These are phyloP conservation scores for Penicillium fuscoglaucum DNA, from an alignment of 2,329 filamentous ascomycete species.

Conservation along the genomic window DNA sequence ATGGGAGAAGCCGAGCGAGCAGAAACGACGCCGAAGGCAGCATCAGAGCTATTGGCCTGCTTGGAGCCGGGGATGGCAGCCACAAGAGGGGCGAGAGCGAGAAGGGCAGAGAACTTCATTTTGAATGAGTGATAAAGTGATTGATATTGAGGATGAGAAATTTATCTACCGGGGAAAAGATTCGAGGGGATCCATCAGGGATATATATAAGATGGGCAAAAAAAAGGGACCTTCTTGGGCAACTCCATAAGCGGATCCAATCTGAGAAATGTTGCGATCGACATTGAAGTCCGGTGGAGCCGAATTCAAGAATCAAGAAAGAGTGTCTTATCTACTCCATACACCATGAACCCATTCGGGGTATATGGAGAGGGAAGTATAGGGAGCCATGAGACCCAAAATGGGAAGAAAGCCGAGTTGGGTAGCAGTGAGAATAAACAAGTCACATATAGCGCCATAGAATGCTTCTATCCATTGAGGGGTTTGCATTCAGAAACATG, in stretches of 20 bases:
- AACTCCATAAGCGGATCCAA: slow-evolving; percentile 2
- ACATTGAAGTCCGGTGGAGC: background rate
- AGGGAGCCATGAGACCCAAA: background rate
- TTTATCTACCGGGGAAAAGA: background rate
- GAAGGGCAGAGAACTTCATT: slow-evolving; percentile 31
- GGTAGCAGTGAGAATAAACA: background rate
- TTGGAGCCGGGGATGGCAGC: slow-evolving; percentile 23
- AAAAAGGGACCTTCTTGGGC: background rate
- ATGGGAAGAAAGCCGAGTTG: background rate
- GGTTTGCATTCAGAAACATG: background rate
- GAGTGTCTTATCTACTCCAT: background rate
- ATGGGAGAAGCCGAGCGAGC: slow-evolving; percentile 49
- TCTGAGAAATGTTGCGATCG: slow-evolving; percentile 2
- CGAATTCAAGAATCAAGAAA: background rate
- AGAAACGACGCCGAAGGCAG: slow-evolving; percentile 46
- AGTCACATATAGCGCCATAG: background rate
- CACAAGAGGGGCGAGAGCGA: slow-evolving; percentile 28
- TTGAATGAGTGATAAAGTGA: slow-evolving; percentile 8
- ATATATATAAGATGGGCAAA: slow-evolving; percentile 1
- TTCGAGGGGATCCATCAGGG: background rate
- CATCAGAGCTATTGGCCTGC: slow-evolving; percentile 12
- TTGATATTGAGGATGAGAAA: background rate
- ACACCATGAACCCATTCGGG: too few species aligned
- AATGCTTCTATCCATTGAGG: background rate
- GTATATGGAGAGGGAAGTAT: background rate